Conservation (phyloP, 495 filamentous ascomycete species). For the Parachaetomium inaequale region DNA sequence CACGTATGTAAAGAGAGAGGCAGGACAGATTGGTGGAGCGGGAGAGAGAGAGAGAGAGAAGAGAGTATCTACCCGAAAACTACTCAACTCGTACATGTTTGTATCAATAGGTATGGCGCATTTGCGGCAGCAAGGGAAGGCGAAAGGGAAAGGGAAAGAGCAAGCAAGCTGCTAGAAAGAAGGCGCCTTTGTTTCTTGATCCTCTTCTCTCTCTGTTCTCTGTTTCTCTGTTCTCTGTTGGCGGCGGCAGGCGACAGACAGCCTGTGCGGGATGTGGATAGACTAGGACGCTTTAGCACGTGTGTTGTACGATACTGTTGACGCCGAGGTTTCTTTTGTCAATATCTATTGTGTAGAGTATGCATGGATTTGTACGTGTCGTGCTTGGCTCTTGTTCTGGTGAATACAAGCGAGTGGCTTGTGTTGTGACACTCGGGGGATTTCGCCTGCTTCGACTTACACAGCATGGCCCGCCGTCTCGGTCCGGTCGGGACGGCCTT, state of each 20-base stretch:
- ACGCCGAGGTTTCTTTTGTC: not conserved
- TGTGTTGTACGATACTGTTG: conserved; percentile 8
- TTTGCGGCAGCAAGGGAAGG: conserved; percentile 3
- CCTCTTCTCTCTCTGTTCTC: not conserved
- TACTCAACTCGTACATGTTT: conserved; percentile 16
- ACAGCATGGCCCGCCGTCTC: too few relatives aligned
- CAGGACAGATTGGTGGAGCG: not conserved
- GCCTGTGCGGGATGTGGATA: not conserved
- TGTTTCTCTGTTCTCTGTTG: not conserved
- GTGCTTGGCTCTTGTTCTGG: not conserved
- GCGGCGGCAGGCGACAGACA: not conserved
- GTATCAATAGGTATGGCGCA: conserved; percentile 12
- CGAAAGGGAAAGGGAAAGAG: conserved; percentile 8
- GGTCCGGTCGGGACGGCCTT: too few relatives aligned
- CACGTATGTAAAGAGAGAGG: not conserved
- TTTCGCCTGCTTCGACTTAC: too few relatives aligned
- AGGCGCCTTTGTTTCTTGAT: not conserved
- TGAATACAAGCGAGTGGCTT: too few relatives aligned
- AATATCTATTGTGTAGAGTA: not conserved
- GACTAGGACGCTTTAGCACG: not conserved
- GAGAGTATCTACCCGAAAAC: not conserved
- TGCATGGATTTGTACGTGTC: not conserved
- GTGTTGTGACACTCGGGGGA: too few relatives aligned
- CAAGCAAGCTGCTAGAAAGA: not conserved
- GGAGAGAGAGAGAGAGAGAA: not conserved